Conservation (phyloP, 2,329 filamentous ascomycete genomes). For the Sporothrix euskadiensis region DNA sequence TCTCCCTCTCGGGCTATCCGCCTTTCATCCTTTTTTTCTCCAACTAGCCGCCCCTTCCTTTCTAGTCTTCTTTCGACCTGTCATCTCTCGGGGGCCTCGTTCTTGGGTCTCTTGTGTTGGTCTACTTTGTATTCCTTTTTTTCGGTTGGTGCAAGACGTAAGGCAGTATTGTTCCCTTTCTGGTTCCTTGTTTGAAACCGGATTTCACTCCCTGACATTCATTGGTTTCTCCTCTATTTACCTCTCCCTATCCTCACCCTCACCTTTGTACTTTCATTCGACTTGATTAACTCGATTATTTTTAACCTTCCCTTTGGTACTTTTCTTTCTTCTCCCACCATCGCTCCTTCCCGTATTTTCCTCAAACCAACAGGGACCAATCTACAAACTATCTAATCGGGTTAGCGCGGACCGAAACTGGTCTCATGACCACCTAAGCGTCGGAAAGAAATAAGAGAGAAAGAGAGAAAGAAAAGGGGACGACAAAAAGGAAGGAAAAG, state of each 20-base stretch:
- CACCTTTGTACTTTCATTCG: background rate
- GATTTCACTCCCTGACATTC: background rate
- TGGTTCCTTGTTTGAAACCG: background rate
- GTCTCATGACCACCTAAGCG: conserved; percentile 22
- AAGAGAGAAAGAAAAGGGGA: conserved; percentile 13
- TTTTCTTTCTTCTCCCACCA: background rate
- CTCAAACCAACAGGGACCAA: conserved; percentile 24
- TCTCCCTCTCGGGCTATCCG: conserved; percentile 2
- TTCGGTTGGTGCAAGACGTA: background rate
- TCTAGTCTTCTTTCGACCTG: background rate
- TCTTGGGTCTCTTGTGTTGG: background rate
- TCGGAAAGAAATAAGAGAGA: conserved; percentile 20
- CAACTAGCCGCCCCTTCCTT: background rate
- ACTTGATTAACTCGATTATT: background rate
- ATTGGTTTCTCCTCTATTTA: conserved; percentile 2
- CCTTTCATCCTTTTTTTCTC: background rate
- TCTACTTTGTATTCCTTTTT: background rate
- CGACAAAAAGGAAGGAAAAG: conserved; percentile 11
- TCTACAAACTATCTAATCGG: conserved; percentile 28
- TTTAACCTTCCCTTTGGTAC: background rate
- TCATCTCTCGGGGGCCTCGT: background rate
- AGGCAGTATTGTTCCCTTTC: background rate
- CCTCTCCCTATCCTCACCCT: background rate
- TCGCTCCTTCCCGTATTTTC: conserved; percentile 12
- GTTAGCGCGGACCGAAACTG: conserved; percentile 26